Evolutionary conservation across 371 early-diverging fungal genomes (phyloP).

Genomic region (Actinomortierella wolfii): DNA sequence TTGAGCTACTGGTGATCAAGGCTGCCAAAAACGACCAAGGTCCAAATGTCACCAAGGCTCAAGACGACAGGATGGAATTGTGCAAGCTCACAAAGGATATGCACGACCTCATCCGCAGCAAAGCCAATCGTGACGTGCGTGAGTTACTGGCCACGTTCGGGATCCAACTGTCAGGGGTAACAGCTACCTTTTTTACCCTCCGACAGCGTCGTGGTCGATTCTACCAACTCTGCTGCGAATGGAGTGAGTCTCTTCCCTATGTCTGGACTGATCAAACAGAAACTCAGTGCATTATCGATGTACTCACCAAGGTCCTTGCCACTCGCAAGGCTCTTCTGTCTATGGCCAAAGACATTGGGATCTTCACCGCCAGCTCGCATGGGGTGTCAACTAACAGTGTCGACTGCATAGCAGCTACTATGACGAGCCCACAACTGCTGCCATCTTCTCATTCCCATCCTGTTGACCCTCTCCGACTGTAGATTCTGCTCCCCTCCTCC

Average conservation of each 20-base stretch:
- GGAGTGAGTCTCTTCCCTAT: slow-evolving; percentile 6
- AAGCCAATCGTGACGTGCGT: slow-evolving; percentile 4
- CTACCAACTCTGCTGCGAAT: slow-evolving; percentile 9
- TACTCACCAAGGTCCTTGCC: background rate
- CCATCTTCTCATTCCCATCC: no score
- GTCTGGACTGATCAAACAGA: slow-evolving; percentile 4
- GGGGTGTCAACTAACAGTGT: background rate
- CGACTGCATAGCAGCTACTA: background rate
- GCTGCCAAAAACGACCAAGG: slow-evolving; percentile 15
- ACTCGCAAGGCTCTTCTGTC: background rate
- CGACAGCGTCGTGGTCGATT: slow-evolving; percentile 11
- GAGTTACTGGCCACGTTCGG: slow-evolving; percentile 4
- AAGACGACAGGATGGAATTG: slow-evolving; percentile 10
- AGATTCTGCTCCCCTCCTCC: no score
- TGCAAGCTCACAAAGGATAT: slow-evolving; percentile 15
- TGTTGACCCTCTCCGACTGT: no score
- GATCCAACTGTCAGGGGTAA: slow-evolving; percentile 10
- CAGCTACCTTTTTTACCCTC: slow-evolving; percentile 8
- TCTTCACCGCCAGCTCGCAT: no score
- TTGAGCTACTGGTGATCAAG: slow-evolving; percentile 9
- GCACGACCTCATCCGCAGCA: slow-evolving; percentile 8
- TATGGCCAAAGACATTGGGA: background rate
- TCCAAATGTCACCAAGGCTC: slow-evolving; percentile 12
- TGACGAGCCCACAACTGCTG: background rate
- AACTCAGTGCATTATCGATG: background rate